These are phyloP conservation scores for Elsinoe arachidis DNA, from an alignment of 2,329 filamentous ascomycete species.

Conservation along the genomic window DNA sequence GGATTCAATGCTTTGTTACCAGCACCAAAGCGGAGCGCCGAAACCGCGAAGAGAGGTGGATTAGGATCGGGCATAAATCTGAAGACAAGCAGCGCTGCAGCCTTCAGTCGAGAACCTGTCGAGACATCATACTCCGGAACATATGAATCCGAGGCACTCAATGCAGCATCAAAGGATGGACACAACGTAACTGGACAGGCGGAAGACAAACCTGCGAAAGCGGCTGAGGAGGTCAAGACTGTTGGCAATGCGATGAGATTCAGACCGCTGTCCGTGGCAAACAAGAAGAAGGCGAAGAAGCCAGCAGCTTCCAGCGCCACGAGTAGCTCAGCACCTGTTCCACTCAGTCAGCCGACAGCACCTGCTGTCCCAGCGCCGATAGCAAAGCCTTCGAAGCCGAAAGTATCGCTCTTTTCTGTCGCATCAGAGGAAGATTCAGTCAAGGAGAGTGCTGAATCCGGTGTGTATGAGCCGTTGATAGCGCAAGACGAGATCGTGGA, in stretches of 20 bases:
- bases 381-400: constrained; percentile 40
- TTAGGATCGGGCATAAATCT: constrained; percentile 57
- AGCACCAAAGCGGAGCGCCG: constrained; percentile 57
- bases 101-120: constrained; percentile 58
- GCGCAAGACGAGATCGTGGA: constrained; percentile 7
- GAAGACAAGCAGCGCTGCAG: constrained; percentile 75
- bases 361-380: constrained; percentile 19
- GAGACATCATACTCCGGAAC: constrained; percentile 20
- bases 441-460: constrained; percentile 16
- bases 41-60: constrained; percentile 22
- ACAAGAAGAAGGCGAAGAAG: constrained; percentile 54
- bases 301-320: constrained; percentile 25
- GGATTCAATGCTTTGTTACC: constrained; percentile 83
- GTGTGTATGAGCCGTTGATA: constrained; percentile 32
- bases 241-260: constrained; percentile 80
- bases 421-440: constrained; percentile 30
- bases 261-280: constrained; percentile 74
- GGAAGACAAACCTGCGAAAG: constrained; percentile 32
- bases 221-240: constrained; percentile 53
- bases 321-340: constrained; percentile 16
- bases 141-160: constrained; percentile 11
- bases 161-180: constrained; percentile 27
- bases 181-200: constrained; percentile 30
- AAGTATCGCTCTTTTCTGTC: constrained; percentile 63
- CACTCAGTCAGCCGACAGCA: constrained; percentile 13